A percentile compares a stretch with the other conserved stretches of the same genome.
phyloP scores from a whole-genome alignment of 2,329 filamentous ascomycete species.

The Cyphellophora europaea region DNA sequence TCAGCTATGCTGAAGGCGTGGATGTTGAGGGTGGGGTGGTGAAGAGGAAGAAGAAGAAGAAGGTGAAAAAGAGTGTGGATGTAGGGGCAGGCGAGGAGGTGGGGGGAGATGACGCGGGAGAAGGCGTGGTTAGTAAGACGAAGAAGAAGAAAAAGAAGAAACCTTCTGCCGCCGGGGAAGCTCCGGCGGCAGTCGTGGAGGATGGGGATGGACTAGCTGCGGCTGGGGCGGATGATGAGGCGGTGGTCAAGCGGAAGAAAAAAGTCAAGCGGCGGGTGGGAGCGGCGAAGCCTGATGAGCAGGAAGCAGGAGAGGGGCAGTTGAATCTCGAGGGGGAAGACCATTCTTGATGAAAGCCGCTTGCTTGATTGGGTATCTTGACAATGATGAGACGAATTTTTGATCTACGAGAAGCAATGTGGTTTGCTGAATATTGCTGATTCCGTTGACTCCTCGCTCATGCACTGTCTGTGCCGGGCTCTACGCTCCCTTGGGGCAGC shows the following conservation, averaged over 20 bases:
- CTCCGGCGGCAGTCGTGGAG: neutral
- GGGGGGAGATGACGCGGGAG: constrained; percentile 4
- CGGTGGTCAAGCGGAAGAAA: neutral
- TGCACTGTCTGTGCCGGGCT: too few species aligned
- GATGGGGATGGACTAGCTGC: constrained; percentile 1
- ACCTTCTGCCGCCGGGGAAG: constrained; percentile 1
- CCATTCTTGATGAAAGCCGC: too few species aligned
- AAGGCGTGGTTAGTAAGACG: constrained; percentile 9
- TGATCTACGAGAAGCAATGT: too few species aligned
- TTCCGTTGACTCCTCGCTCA: too few species aligned
- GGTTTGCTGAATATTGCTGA: too few species aligned
- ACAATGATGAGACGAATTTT: too few species aligned
- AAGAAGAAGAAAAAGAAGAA: constrained; percentile 17
- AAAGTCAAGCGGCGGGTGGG: neutral
- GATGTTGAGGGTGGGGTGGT: constrained; percentile 36
- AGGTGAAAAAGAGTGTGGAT: constrained; percentile 21
- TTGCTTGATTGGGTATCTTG: too few species aligned
- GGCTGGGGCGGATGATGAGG: constrained; percentile 1
- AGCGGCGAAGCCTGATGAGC: too few species aligned
- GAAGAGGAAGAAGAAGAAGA: constrained; percentile 55
- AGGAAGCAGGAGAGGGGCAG: too few species aligned
- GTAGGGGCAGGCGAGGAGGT: neutral
- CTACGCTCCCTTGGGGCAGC: too few species aligned
- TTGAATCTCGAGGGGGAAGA: too few species aligned
- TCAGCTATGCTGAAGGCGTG: constrained; percentile 36